Percentiles rank a stretch among this genome's conserved stretches.
These are phyloP conservation scores for Pelargonium fulgidum DNA, from an alignment of 441 rosid genomes.

Conservation along the genomic window DNA sequence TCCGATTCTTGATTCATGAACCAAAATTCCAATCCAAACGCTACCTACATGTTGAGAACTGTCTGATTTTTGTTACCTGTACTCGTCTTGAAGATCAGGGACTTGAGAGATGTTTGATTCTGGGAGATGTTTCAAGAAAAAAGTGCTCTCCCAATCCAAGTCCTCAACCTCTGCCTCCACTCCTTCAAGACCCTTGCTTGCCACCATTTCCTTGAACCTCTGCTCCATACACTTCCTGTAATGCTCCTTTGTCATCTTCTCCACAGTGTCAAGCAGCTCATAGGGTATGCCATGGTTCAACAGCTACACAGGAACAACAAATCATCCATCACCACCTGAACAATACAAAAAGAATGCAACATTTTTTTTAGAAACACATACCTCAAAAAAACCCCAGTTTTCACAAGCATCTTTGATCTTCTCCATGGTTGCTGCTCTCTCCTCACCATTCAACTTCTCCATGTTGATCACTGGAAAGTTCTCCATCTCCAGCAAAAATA, in stretches of 20 bases:
- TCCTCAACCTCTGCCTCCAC: constrained; percentile 55
- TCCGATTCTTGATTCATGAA: too few relatives aligned
- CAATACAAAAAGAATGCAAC: not conserved
- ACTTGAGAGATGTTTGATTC: constrained; percentile 51
- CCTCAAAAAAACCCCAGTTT: constrained; percentile 68
- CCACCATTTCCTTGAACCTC: constrained; percentile 63
- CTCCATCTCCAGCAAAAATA: constrained; percentile 36
- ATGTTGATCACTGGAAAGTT: constrained; percentile 62
- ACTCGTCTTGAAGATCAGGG: constrained; percentile 64
- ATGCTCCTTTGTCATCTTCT: constrained; percentile 66
- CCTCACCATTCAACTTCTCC: constrained; percentile 57
- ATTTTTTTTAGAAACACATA: constrained; percentile 10
- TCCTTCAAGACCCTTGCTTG: constrained; percentile 54
- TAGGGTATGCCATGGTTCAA: constrained; percentile 63
- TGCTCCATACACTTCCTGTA: constrained; percentile 79
- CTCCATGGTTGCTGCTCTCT: constrained; percentile 49
- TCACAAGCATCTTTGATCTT: constrained; percentile 50
- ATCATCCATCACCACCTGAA: not conserved
- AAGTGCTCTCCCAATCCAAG: constrained; percentile 92
- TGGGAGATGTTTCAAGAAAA: constrained; percentile 68
- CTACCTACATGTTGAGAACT: not conserved
- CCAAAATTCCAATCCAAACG: too few relatives aligned
- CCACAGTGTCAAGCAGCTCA: constrained; percentile 63
- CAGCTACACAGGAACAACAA: constrained; percentile 29
- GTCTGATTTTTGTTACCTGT: constrained; percentile 38